phyloP scores from a whole-genome alignment of 129 eudicot species.

The Flaveria trinervia region DNA sequence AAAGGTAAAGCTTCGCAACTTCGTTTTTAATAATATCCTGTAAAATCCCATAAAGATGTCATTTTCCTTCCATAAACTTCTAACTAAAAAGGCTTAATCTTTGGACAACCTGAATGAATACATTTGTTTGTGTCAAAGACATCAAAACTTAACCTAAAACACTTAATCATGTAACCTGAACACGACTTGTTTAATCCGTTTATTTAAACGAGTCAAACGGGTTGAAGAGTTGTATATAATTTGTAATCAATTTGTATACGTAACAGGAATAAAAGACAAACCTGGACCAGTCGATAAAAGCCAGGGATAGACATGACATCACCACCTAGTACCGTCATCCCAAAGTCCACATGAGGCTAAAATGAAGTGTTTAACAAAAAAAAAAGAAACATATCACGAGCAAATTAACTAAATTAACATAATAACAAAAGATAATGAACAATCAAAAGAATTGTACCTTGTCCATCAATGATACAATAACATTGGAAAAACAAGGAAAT shows the following conservation, averaged over 20 bases:
- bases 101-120: not conserved
- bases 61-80: not conserved
- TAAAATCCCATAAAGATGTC: slow-evolving; percentile 5
- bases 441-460: slow-evolving; percentile 45
- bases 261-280: slow-evolving; percentile 1
- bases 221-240: not conserved
- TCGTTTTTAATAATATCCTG: slow-evolving; percentile 72
- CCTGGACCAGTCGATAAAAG: slow-evolving; percentile 74
- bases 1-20: slow-evolving; percentile 70
- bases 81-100: not conserved
- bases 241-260: not conserved
- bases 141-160: not conserved
- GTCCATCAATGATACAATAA: slow-evolving; percentile 75
- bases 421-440: not conserved
- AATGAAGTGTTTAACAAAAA: not conserved
- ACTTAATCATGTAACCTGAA: not conserved
- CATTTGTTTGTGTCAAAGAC: not conserved
- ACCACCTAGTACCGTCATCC: slow-evolving; percentile 74
- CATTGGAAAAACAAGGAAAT: slow-evolving; percentile 74
- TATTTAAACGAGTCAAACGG: not conserved
- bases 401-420: not conserved
- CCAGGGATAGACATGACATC: slow-evolving; percentile 96
- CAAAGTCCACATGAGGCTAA: slow-evolving; percentile 91
- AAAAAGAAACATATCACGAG: not conserved
- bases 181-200: not conserved